Percentiles rank a stretch among this genome's conserved stretches.
These are phyloP conservation scores for Xerocomellus intermedius DNA, from an alignment of 768 basidiomycete genomes.

Conservation along the genomic window DNA sequence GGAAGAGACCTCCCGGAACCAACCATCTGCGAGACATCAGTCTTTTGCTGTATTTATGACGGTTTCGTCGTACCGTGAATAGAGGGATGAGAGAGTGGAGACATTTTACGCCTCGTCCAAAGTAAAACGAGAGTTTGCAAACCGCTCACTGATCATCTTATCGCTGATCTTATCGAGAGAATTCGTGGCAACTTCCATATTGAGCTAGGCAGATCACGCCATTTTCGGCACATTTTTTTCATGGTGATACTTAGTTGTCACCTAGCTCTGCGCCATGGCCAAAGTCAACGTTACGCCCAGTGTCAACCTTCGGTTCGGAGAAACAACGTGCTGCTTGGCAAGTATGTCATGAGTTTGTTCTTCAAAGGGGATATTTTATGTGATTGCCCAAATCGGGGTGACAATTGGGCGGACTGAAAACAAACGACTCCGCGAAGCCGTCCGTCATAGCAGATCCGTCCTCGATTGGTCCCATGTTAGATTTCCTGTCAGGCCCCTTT, in stretches of 20 bases:
- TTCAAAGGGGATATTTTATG: constrained; percentile 6
- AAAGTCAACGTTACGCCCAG: background rate
- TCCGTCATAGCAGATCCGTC: constrained; percentile 1
- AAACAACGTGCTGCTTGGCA: constrained; percentile 3
- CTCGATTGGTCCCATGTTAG: constrained; percentile 3
- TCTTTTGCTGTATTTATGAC: constrained; percentile 4
- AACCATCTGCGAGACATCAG: constrained; percentile 61
- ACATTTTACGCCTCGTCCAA: constrained; percentile 37
- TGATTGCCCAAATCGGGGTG: constrained; percentile 12
- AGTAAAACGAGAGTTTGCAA: no score
- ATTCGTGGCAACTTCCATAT: no score
- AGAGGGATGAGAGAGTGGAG: constrained; percentile 55
- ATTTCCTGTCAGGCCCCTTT: constrained; percentile 21
- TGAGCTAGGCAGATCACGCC: no score
- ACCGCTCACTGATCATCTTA: constrained; percentile 2
- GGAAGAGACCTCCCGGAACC: constrained; percentile 92
- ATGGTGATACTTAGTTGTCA: no score
- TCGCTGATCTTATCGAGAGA: background rate
- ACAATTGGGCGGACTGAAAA: constrained; percentile 30
- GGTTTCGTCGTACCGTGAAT: constrained; percentile 42
- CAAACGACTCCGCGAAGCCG: constrained; percentile 20
- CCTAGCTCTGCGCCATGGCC: no score
- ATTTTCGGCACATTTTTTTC: no score
- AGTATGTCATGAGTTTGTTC: constrained; percentile 4
- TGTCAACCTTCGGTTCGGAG: constrained; percentile 1